These are phyloP conservation scores for Cytospora piceae DNA, from an alignment of 2,329 filamentous ascomycete genomes.

Conservation along the genomic window DNA sequence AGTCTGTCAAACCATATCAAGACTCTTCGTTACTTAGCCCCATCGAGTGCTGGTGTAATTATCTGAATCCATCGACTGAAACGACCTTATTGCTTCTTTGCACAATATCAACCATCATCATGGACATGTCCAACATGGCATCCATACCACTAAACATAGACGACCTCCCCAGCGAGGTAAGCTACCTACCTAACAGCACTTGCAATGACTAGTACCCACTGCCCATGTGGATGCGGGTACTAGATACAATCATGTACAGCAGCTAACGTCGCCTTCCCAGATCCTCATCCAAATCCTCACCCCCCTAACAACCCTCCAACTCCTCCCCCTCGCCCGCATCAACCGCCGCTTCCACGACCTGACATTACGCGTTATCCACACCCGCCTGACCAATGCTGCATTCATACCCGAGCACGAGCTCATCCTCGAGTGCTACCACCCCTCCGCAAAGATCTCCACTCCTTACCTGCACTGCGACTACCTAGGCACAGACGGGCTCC, in stretches of 20 bases:
- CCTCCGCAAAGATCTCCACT: constrained; percentile 68
- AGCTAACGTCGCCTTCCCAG: constrained; percentile 31
- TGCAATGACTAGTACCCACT: not conserved
- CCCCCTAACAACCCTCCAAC: constrained; percentile 35
- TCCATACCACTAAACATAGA: constrained; percentile 24
- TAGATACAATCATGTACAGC: not conserved
- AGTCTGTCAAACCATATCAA: constrained; percentile 16
- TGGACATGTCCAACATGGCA: constrained; percentile 27
- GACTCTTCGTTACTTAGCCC: constrained; percentile 24
- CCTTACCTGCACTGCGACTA: constrained; percentile 71
- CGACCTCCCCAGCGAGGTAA: constrained; percentile 30
- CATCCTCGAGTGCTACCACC: constrained; percentile 79
- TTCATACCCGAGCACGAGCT: constrained; percentile 65
- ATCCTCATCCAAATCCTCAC: constrained; percentile 40
- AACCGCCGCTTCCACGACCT: constrained; percentile 39
- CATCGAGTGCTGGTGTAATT: constrained; percentile 12
- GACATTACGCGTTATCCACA: constrained; percentile 37
- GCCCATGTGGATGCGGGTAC: too few relatives aligned
- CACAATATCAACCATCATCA: not conserved
- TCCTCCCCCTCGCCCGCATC: constrained; percentile 37
- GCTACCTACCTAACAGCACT: not conserved
- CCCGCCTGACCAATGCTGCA: constrained; percentile 49
- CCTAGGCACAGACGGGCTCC: constrained; percentile 65
- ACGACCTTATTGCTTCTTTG: constrained; percentile 18
- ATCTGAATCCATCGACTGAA: constrained; percentile 10